phyloP scores from a whole-genome alignment of 2,329 filamentous ascomycete genomes.

The Nothopassalora personata region DNA sequence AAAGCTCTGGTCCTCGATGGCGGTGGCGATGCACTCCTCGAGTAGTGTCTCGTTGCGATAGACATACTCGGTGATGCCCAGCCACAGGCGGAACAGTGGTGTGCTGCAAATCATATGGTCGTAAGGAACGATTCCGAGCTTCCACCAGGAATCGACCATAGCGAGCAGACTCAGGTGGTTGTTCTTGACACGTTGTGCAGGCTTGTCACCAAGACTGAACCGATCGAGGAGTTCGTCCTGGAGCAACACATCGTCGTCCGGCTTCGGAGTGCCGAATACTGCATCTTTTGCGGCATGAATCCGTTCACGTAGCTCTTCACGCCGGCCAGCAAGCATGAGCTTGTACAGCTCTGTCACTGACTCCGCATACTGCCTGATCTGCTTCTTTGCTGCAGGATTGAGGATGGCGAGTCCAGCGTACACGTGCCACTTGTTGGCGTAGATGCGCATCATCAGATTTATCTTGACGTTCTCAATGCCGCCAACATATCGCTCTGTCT shows the following conservation, averaged over 20 bases:
- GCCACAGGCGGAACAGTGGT: conserved; percentile 89
- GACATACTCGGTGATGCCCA: conserved; percentile 94
- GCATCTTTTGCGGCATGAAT: conserved; percentile 74
- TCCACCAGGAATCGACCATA: conserved; percentile 98
- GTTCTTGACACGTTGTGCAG: conserved; percentile 69
- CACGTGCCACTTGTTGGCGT: conserved; percentile 98
- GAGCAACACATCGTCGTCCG: conserved; percentile 64
- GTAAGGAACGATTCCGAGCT: conserved; percentile 87
- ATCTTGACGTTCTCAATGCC: conserved; percentile 99
- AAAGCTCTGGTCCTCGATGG: conserved; percentile 84
- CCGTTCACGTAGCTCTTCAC: conserved; percentile 65
- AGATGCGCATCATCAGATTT: conserved; percentile 95
- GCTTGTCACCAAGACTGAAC: conserved; percentile 72
- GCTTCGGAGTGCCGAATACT: conserved; percentile 52
- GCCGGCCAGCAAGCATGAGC: conserved; percentile 84
- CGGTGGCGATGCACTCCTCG: conserved; percentile 73
- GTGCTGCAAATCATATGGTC: conserved; percentile 99
- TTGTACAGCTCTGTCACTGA: conserved; percentile 94
- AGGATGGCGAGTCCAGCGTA: conserved; percentile 96
- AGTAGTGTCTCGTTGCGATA: conserved; percentile 79
- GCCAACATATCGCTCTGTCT: conserved; percentile 88
- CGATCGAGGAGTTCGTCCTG: conserved; percentile 77
- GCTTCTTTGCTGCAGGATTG: conserved; percentile 84
- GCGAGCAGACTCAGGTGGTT: conserved; percentile 90
- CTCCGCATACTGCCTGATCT: conserved; percentile 90